phyloP scores from a whole-genome alignment of 305 asterid genomes.

The Fraxinus paxiana region DNA sequence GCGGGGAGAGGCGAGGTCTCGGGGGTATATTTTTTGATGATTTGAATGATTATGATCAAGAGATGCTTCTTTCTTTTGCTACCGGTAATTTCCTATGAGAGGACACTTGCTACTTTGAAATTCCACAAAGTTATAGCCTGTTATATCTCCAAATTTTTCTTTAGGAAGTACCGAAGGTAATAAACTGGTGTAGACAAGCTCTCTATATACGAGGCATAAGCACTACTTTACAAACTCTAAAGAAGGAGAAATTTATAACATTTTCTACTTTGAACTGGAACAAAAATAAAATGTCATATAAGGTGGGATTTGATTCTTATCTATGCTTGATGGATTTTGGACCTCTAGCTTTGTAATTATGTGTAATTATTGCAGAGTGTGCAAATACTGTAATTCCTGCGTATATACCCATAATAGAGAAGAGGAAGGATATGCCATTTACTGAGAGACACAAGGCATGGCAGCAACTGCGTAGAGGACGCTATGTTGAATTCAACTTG shows the following conservation, averaged over 20 bases:
- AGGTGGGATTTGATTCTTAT: background rate
- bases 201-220: background rate
- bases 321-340: constrained; percentile 4
- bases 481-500: constrained; percentile 95
- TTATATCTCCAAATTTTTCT: background rate
- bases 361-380: constrained; percentile 64
- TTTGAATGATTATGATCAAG: constrained; percentile 82
- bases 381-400: constrained; percentile 94
- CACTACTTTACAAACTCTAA: background rate
- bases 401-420: constrained; percentile 80
- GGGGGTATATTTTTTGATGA: constrained; percentile 98
- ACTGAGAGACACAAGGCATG: constrained; percentile 73
- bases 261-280: background rate
- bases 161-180: background rate
- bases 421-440: constrained; percentile 78
- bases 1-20: constrained; percentile 94
- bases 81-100: constrained; percentile 55
- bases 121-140: background rate
- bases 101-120: background rate
- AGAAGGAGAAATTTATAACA: background rate
- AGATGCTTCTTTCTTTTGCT: constrained; percentile 94
- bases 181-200: background rate
- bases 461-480: constrained; percentile 98
- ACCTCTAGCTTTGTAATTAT: background rate
- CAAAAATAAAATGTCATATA: background rate